A percentile compares a stretch with the other conserved stretches of the same genome.
These are phyloP conservation scores for Olyra latifolia DNA, from an alignment of 176 grass and related monocot species.

Conservation along the genomic window DNA sequence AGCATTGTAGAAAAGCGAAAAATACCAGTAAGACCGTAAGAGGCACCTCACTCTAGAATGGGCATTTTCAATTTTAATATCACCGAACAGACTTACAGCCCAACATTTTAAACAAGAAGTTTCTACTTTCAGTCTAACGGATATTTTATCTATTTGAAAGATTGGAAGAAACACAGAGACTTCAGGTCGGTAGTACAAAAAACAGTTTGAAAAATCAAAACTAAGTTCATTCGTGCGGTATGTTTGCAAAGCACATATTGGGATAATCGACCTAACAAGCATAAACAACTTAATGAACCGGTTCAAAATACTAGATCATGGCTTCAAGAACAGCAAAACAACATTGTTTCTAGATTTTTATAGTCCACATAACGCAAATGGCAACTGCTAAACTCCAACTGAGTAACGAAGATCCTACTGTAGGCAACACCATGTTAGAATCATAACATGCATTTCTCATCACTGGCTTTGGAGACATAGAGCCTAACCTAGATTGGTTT, in stretches of 20 bases:
- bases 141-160: background rate
- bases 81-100: background rate
- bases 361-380: background rate
- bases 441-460: constrained; percentile 11
- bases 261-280: background rate
- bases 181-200: background rate
- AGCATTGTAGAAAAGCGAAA: background rate
- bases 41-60: background rate
- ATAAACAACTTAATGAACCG: background rate
- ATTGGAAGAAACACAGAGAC: background rate
- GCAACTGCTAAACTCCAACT: constrained; percentile 4
- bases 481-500: background rate
- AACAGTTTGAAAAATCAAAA: background rate
- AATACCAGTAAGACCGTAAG: too few relatives aligned
- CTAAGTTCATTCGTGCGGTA: background rate
- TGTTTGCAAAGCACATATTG: too few relatives aligned
- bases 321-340: background rate
- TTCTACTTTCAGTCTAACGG: background rate
- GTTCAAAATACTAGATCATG: background rate
- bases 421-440: background rate
- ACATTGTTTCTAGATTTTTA: too few relatives aligned
- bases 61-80: background rate
- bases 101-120: background rate
- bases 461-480: background rate
- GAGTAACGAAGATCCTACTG: background rate